phyloP scores from a whole-genome alignment of 2,329 filamentous ascomycete species.

The Sclerotinia spermophila region DNA sequence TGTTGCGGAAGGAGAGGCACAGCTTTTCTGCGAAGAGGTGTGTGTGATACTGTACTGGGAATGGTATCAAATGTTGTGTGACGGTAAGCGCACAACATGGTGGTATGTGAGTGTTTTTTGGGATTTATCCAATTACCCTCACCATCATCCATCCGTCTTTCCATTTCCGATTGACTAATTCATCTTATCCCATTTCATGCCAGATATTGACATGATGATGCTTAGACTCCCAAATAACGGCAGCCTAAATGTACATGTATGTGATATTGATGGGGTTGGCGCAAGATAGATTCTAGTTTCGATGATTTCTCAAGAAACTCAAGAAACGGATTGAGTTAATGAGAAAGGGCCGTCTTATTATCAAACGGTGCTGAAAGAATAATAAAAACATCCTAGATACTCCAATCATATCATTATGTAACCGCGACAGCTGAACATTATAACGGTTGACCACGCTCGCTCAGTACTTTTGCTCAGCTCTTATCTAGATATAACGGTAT shows the following conservation, averaged over 20 bases:
- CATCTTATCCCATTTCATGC: not conserved
- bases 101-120: constrained; percentile 1
- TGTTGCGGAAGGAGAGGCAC: not conserved
- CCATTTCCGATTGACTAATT: not conserved
- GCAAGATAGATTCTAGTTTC: not conserved
- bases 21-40: not conserved
- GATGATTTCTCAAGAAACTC: not conserved
- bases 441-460: not conserved
- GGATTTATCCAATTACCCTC: constrained; percentile 1
- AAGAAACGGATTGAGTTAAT: not conserved
- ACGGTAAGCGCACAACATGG: not conserved
- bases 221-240: not conserved
- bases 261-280: not conserved
- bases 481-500: not conserved
- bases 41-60: not conserved
- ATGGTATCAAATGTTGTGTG: constrained; percentile 1
- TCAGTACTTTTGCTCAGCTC: not conserved
- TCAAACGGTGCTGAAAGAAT: not conserved
- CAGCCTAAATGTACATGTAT: constrained; percentile 9
- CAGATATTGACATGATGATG: not conserved
- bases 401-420: constrained; percentile 9
- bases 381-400: not conserved
- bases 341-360: not conserved
- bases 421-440: constrained; percentile 7
- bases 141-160: not conserved